Conservation (phyloP, 1,284 basidiomycete genomes). For the Trichosporon inkin region DNA sequence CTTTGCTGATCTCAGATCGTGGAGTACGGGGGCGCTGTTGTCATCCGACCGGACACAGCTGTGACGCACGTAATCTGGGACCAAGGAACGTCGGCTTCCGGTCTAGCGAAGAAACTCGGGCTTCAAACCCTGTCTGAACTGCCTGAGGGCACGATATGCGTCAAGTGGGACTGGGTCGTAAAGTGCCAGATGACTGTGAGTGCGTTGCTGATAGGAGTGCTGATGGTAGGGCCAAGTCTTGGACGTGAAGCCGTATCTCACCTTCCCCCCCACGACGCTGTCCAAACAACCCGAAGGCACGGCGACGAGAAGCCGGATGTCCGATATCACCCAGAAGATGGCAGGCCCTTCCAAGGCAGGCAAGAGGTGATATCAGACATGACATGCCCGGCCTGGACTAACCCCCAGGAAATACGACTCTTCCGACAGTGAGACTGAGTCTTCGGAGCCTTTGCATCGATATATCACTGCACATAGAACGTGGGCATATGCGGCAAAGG, state of each 20-base stretch:
- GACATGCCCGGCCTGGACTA: not conserved
- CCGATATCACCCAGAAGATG: slow-evolving; percentile 32
- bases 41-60: slow-evolving; percentile 39
- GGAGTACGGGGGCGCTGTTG: slow-evolving; percentile 34
- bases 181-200: slow-evolving; percentile 36
- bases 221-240: slow-evolving; percentile 25
- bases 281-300: slow-evolving; percentile 14
- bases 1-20: slow-evolving; percentile 27
- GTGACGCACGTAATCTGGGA: slow-evolving; percentile 46
- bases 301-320: slow-evolving; percentile 15
- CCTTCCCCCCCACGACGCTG: slow-evolving; percentile 32
- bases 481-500: not conserved
- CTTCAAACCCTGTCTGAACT: slow-evolving; percentile 35
- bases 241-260: slow-evolving; percentile 28
- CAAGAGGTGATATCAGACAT: not conserved
- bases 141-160: slow-evolving; percentile 37
- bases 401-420: slow-evolving; percentile 26
- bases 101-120: slow-evolving; percentile 30
- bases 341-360: slow-evolving; percentile 6
- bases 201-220: not conserved
- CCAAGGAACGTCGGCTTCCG: slow-evolving; percentile 22
- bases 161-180: slow-evolving; percentile 41
- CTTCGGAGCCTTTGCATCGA: slow-evolving; percentile 16
- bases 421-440: slow-evolving; percentile 40
- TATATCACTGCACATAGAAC: not conserved